Evolutionary conservation across 2,329 filamentous ascomycete species (phyloP), one percentile per base, ranked within the genome.

Genomic region (Cytospora leucostoma): DNA sequence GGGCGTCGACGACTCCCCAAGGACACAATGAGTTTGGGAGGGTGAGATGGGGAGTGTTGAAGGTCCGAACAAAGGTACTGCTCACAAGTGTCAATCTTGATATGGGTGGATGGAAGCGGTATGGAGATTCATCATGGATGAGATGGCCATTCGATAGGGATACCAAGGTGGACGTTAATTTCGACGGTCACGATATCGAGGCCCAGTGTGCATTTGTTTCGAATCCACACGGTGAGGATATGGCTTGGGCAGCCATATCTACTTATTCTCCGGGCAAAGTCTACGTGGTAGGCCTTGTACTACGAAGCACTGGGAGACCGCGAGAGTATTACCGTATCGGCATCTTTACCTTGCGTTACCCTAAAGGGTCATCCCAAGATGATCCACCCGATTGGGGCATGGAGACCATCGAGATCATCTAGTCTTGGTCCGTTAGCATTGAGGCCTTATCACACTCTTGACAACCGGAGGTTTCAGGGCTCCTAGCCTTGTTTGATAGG

Each of bases 21-120:
- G 40, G 40, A 5, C 10, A 1, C 10, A 47, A 21, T 10, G 6
- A 19, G n/a, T 47, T 47, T 47, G 40, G 40, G 7, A 10, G 11
- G 19, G n/a, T 47, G 7, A 47, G 2, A 47, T 6, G n/a, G 40
- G 40, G 40, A 7, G 8, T 19, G 7, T 47, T 19, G 40, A 47
- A 21, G 11, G n/a, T 47, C 40, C n/a, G 7, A 47, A 47, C 40
- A 47, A 47, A 47, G 40, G n/a, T 21, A n/a, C n/a, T 47, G 19
- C 40, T 47, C n/a, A 47, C 40, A 11, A 47, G 40, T 47, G n/a
- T 47, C 40, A 47, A 47, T 47, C 40, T 47, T 47, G 40, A 47
- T 19, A 19, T 47, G 17, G 2, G 6, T 11, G 40, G 19, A 11
- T 8, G 17, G 37, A 40, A 2, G 17, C 40, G n/a, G 40, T 4